Percentiles rank a stretch among this genome's conserved stretches.
phyloP scores from a whole-genome alignment of 176 grass and related monocot genomes.

The Carex scoparia region DNA sequence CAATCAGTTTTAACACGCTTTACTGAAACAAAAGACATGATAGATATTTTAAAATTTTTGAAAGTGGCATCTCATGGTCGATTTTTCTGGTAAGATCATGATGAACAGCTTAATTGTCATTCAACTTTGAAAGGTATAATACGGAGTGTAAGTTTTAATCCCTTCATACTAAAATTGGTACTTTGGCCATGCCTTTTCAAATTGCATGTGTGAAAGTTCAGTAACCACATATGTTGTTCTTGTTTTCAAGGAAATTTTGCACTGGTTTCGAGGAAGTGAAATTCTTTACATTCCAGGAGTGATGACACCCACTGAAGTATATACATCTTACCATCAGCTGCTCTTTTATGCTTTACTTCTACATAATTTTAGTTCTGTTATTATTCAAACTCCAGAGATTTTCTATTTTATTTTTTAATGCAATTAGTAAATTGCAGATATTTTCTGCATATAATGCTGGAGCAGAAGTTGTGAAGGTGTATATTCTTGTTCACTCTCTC shows the following conservation, averaged over 20 bases:
- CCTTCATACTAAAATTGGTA: background rate
- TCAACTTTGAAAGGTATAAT: background rate
- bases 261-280: constrained; percentile 41
- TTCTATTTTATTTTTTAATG: constrained; percentile 15
- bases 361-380: background rate
- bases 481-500: background rate
- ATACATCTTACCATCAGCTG: constrained; percentile 21
- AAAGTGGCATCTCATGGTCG: background rate
- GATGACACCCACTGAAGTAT: constrained; percentile 84
- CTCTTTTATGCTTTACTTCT: background rate
- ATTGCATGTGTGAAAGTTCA: background rate
- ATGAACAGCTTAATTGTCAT: background rate
- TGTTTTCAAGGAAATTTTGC: constrained; percentile 68
- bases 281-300: constrained; percentile 90
- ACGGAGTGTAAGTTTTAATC: background rate
- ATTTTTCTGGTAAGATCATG: background rate
- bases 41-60: background rate
- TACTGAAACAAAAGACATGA: background rate
- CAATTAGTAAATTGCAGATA: constrained; percentile 39
- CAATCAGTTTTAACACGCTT: background rate
- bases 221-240: background rate
- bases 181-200: background rate
- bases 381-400: constrained; percentile 20
- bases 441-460: constrained; percentile 63
- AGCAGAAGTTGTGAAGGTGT: constrained; percentile 72